Conservation (phyloP, 345 rosid genomes). For the Microthlaspi erraticum region DNA sequence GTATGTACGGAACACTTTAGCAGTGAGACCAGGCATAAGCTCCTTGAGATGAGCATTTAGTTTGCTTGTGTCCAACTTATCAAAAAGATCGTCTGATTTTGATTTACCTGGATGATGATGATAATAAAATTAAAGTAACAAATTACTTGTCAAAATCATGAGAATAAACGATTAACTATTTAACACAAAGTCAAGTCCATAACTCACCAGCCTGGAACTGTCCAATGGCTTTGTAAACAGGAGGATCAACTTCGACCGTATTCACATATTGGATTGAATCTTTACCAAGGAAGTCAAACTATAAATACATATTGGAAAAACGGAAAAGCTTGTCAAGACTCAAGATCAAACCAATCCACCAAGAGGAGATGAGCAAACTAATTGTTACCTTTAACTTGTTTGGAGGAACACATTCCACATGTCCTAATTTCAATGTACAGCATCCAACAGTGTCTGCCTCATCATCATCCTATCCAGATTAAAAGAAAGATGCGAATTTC, state of each 20-base stretch:
- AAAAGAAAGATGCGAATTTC: not conserved
- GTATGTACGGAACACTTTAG: conserved; percentile 97
- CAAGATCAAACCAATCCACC: not conserved
- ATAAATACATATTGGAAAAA: conserved; percentile 34
- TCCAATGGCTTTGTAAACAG: conserved; percentile 83
- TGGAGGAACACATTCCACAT: conserved; percentile 85
- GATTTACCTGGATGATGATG: conserved; percentile 57
- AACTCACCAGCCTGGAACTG: conserved; percentile 69
- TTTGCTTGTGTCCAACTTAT: conserved; percentile 79
- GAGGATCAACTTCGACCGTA: conserved; percentile 83
- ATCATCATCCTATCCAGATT: conserved; percentile 72
- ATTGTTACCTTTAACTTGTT: conserved; percentile 68
- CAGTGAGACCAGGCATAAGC: conserved; percentile 93
- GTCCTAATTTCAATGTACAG: conserved; percentile 86
- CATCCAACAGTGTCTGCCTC: conserved; percentile 99
- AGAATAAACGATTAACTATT: not conserved
- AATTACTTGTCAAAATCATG: not conserved
- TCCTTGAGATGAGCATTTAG: conserved; percentile 90
- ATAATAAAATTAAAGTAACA: conserved; percentile 9
- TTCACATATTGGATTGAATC: conserved; percentile 91
- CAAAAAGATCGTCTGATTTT: conserved; percentile 71
- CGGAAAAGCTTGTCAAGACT: not conserved
- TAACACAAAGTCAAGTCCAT: conserved; percentile 11
- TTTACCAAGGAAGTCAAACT: conserved; percentile 99
- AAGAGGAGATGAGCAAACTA: not conserved